phyloP scores from a whole-genome alignment of 306 rosid genomes.

The Castanopsis chinensis region DNA sequence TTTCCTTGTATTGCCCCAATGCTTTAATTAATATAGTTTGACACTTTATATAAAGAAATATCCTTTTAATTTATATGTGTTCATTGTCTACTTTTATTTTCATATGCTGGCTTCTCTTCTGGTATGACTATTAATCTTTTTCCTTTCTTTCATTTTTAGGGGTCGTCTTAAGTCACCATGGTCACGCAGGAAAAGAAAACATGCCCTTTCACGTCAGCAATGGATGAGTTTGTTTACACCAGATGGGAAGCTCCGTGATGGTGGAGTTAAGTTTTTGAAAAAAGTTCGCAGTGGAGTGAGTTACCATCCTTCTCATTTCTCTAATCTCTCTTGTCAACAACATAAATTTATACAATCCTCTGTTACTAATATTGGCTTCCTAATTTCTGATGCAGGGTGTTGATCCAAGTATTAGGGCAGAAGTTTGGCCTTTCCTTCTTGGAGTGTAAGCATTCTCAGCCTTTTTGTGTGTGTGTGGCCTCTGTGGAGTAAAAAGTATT shows the following conservation, averaged over 20 bases:
- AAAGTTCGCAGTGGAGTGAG: slow-evolving; percentile 99
- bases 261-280: slow-evolving; percentile 85
- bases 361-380: neutral
- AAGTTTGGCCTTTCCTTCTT: slow-evolving; percentile 98
- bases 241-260: slow-evolving; percentile 82
- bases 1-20: neutral
- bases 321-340: slow-evolving; percentile 3
- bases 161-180: slow-evolving; percentile 96
- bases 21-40: slow-evolving; percentile 11
- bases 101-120: neutral
- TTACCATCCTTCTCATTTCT: slow-evolving; percentile 19
- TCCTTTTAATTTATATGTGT: slow-evolving; percentile 7
- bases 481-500: neutral
- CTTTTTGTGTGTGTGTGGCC: neutral
- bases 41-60: neutral
- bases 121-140: neutral
- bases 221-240: slow-evolving; percentile 77
- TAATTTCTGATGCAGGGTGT: slow-evolving; percentile 67
- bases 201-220: slow-evolving; percentile 69
- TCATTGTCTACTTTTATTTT: slow-evolving; percentile 10
- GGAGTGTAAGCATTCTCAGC: slow-evolving; percentile 81
- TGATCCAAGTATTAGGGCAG: slow-evolving; percentile 86
- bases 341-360: slow-evolving; percentile 58
- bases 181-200: slow-evolving; percentile 96
- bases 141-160: slow-evolving; percentile 44